phyloP scores from a whole-genome alignment of 257 asterid genomes.

The Solanum piurae region DNA sequence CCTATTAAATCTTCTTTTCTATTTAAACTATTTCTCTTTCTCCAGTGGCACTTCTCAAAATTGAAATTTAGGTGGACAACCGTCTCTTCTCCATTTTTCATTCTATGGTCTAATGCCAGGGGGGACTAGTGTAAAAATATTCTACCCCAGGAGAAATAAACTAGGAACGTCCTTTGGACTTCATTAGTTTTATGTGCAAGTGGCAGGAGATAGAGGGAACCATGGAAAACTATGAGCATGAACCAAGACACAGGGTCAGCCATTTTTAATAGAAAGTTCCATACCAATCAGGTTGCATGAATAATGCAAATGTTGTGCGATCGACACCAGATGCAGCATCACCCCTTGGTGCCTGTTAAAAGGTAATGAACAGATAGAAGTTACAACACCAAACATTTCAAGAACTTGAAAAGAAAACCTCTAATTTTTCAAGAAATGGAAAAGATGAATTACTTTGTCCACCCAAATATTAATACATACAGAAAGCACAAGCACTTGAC shows the following conservation, averaged over 20 bases:
- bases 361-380: not conserved
- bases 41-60: not conserved
- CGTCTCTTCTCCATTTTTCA: not conserved
- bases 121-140: not conserved
- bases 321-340: constrained; percentile 59
- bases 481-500: not conserved
- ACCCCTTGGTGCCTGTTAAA: constrained; percentile 62
- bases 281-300: constrained; percentile 97
- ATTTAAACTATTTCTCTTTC: not conserved
- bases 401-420: not conserved
- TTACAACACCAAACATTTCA: not conserved
- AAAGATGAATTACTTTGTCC: not conserved
- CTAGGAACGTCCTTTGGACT: not conserved
- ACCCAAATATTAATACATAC: not conserved
- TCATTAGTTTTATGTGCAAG: not conserved
- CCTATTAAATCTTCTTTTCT: not conserved
- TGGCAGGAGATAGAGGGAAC: not conserved
- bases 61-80: not conserved
- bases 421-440: not conserved
- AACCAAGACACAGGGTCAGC: not conserved
- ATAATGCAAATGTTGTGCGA: constrained; percentile 85
- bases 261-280: not conserved
- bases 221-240: not conserved
- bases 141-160: not conserved
- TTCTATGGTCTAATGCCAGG: not conserved